Evolutionary conservation across 345 rosid species (phyloP).

Genomic region (Bruguiera parviflora): DNA sequence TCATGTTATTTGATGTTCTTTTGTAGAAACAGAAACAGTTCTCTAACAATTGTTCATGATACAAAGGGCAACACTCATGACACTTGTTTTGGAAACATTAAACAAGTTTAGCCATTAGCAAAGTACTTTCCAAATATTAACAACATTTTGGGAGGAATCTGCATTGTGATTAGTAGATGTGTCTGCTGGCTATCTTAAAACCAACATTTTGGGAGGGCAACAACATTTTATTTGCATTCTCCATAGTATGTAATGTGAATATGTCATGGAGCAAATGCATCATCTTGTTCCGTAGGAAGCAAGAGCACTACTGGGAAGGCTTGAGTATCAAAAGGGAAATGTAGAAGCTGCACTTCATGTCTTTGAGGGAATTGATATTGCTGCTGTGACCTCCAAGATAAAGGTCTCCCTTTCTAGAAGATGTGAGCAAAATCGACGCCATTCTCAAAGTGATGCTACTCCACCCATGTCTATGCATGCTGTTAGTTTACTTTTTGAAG

Average conservation of each 20-base stretch:
- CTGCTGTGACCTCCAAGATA: slow-evolving; percentile 61
- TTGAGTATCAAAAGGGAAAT: slow-evolving; percentile 82
- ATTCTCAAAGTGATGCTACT: slow-evolving; percentile 36
- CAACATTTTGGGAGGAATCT: too few species aligned
- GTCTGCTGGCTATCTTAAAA: too few species aligned
- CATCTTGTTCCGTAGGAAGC: slow-evolving; percentile 50
- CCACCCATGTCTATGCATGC: slow-evolving; percentile 71
- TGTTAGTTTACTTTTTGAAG: slow-evolving; percentile 71
- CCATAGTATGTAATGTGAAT: neutral
- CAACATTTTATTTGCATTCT: neutral
- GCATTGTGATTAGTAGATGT: too few species aligned
- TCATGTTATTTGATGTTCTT: too few species aligned
- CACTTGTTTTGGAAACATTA: too few species aligned
- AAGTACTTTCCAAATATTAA: too few species aligned
- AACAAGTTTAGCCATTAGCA: too few species aligned
- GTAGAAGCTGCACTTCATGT: slow-evolving; percentile 77
- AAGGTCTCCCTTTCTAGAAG: slow-evolving; percentile 46
- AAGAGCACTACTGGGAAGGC: slow-evolving; percentile 79
- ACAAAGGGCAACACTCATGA: too few species aligned
- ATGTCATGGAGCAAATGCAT: slow-evolving; percentile 7
- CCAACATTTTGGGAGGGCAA: too few species aligned
- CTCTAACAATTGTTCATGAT: too few species aligned
- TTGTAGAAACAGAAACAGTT: too few species aligned
- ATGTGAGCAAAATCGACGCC: slow-evolving; percentile 48
- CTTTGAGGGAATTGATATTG: slow-evolving; percentile 81